Base-by-base conservation (phyloP, 2,329 filamentous ascomycete species). In the Diaporthe sp. region DNA sequence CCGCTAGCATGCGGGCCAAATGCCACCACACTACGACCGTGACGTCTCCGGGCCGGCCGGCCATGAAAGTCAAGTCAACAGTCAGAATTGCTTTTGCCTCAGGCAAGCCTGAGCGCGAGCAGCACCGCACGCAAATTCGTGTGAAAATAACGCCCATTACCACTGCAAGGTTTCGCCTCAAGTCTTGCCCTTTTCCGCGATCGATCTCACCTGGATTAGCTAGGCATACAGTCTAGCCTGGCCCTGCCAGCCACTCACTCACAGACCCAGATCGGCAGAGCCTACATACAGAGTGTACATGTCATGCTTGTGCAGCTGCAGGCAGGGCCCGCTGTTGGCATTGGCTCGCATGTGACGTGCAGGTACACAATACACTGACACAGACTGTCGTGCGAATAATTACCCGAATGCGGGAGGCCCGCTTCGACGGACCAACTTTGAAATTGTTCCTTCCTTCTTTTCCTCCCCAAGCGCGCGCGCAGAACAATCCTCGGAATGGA, bases 301-400 rank as follows among this genome's bases (percentile, higher is more conserved):
- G 49, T 42, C 25, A 42, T 69, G 65, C 65, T 53, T 55, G 34
- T 69, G 65, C 65, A 69, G 65, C 65, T 39, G 65, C 65, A 42
- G 65, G n/a, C 49, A 55, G 49, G 65, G 51, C 46, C 65, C 65
- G 49, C 65, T 55, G 65, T 69, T 53, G 49, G 34, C 65, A 55
- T 55, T 55, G 46, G 65, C 46, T 69, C 49, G 49, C 65, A 69
- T 69, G 49, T 69, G 65, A 69, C 65, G 49, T 69, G 65, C 65
- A 69, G 46, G 49, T 42, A 42, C 34, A 42, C 12, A 8, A 55
- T 55, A 69, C 49, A 19, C 65, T 69, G 49, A 55, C 31, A 53
- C 9, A 49, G 25, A 39, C 34, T 13, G 65, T 42, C 46, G 34
- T 69, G 49, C 15, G 65, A 55, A 69, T 28, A 69, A 69, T 69